phyloP scores from a whole-genome alignment of 23 red algal species.

The Chondrus crispus region DNA sequence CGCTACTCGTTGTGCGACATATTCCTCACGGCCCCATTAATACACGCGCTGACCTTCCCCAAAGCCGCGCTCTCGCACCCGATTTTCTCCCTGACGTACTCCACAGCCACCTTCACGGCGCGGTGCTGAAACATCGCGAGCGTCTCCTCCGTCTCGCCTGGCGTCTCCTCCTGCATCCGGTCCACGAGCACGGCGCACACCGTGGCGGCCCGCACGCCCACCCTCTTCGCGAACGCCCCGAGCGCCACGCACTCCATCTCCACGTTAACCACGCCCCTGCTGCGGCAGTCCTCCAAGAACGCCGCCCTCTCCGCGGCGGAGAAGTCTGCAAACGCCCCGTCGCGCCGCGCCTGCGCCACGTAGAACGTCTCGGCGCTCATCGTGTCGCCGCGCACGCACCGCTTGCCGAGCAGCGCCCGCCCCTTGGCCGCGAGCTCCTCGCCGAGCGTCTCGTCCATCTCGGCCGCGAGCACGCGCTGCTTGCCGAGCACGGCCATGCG shows the following conservation, averaged over 20 bases:
- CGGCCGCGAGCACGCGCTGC: not conserved
- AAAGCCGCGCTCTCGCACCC: too few species aligned
- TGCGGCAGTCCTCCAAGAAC: not conserved
- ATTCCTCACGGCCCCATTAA: too few species aligned
- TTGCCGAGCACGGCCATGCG: not conserved
- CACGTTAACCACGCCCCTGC: slow-evolving; percentile 1
- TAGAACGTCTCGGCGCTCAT: slow-evolving; percentile 52
- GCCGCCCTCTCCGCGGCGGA: not conserved
- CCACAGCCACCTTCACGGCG: not conserved
- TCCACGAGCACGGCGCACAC: slow-evolving; percentile 44
- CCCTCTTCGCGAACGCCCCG: not conserved
- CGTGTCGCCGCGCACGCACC: slow-evolving; percentile 3
- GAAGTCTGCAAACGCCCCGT: not conserved
- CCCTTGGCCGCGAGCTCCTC: not conserved
- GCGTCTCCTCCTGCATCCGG: slow-evolving; percentile 3
- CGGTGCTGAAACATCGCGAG: slow-evolving; percentile 1
- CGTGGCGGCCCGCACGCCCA: not conserved
- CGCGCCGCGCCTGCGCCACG: slow-evolving; percentile 15
- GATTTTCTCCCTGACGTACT: slow-evolving; percentile 3
- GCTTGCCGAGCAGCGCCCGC: not conserved
- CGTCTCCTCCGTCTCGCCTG: not conserved
- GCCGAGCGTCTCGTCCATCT: not conserved
- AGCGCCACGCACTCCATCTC: slow-evolving; percentile 52
- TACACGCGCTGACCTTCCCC: too few species aligned
- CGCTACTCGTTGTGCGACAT: too few species aligned